phyloP scores from a whole-genome alignment of 2,329 filamentous ascomycete genomes.

The Alternaria hordeiaustralica region DNA sequence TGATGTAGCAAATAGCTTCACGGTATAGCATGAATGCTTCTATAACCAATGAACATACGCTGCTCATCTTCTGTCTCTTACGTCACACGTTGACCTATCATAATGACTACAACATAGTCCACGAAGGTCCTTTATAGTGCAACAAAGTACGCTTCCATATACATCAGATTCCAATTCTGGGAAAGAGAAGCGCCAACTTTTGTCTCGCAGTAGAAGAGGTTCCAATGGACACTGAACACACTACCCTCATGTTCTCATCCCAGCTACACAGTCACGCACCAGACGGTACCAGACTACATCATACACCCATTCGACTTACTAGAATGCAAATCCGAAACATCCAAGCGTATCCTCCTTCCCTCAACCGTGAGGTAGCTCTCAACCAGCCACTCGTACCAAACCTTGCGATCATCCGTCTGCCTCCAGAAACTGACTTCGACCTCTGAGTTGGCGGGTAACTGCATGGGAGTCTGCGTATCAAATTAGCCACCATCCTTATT shows the following conservation, averaged over 20 bases:
- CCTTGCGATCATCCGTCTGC: slow-evolving; percentile 90
- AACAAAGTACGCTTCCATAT: not conserved
- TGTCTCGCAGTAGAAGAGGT: not conserved
- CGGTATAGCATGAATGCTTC: not conserved
- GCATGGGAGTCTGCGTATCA: slow-evolving; percentile 75
- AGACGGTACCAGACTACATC: slow-evolving; percentile 24
- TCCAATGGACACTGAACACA: not conserved
- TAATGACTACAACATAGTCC: not conserved
- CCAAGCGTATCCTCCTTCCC: slow-evolving; percentile 70
- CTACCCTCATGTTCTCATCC: too few relatives aligned
- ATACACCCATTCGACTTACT: slow-evolving; percentile 49
- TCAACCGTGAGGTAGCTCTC: slow-evolving; percentile 76
- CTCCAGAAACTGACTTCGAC: slow-evolving; percentile 94
- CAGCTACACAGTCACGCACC: not conserved
- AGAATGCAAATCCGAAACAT: slow-evolving; percentile 51
- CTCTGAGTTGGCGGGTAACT: slow-evolving; percentile 83
- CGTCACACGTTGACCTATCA: not conserved
- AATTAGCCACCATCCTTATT: slow-evolving; percentile 5
- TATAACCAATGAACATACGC: not conserved
- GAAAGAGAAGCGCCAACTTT: not conserved
- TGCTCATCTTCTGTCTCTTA: not conserved
- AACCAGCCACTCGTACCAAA: slow-evolving; percentile 99
- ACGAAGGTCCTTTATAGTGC: not conserved
- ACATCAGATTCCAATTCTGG: not conserved
- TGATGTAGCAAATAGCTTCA: not conserved